Conservation (phyloP, 306 rosid species). For the Gastrolobium villosum region DNA sequence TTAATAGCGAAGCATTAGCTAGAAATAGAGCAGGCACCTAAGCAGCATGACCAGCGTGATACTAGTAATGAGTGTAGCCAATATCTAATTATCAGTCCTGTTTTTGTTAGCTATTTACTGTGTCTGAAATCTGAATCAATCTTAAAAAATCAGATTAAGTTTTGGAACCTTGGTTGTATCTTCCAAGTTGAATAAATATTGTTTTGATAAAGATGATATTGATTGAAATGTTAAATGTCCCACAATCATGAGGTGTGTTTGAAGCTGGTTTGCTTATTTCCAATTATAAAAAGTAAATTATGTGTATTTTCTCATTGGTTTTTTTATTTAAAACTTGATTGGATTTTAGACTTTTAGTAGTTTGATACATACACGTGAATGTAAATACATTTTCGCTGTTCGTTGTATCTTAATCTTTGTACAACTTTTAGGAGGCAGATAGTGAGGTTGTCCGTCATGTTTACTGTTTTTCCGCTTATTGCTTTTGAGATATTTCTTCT, state of each 20-base stretch:
- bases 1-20: conserved; percentile 12
- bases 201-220: conserved; percentile 17
- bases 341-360: background rate
- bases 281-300: background rate
- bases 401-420: conserved; percentile 6
- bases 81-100: conserved; percentile 31
- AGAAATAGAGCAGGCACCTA: background rate
- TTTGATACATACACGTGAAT: conserved; percentile 22
- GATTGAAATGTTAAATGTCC: conserved; percentile 19
- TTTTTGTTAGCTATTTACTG: conserved; percentile 29
- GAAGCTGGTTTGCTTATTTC: conserved; percentile 24
- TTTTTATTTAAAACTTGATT: background rate
- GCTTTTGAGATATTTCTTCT: conserved; percentile 43
- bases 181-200: conserved; percentile 3
- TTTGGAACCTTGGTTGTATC: background rate
- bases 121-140: conserved; percentile 1
- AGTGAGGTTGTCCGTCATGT: conserved; percentile 32
- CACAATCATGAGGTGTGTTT: conserved; percentile 4
- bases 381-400: conserved; percentile 35
- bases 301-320: background rate
- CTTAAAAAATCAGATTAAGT: background rate
- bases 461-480: conserved; percentile 18
- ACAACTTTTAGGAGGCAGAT: conserved; percentile 40
- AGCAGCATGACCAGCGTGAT: background rate
- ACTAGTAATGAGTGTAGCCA: background rate